Evolutionary conservation across 768 basidiomycete species (phyloP), one percentile per base, ranked within the genome.

Genomic region (Mycena filopes): DNA sequence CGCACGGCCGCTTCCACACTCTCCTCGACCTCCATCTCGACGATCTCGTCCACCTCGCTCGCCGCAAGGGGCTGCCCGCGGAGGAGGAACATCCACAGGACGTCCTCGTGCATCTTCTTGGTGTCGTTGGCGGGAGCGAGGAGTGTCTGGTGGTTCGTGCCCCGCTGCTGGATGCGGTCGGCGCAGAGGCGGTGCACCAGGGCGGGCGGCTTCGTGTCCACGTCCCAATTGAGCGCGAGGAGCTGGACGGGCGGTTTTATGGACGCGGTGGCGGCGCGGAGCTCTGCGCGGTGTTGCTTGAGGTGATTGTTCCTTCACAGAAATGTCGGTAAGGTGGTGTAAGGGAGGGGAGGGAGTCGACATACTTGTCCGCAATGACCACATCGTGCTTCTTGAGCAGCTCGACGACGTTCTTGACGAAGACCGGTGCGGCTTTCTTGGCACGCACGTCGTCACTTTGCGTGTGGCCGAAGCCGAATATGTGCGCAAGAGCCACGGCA

Each of bases 361-460:
- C 89, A 55, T 70, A 95, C 96, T 93, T 94, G 78, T 99, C 98
- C 28, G 96, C 96, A 66, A 94, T 93, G 25, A 99, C 96, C 1
- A 98, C 87, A 63, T 92, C 84, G 53, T 92, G 79, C 0, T 74
- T 81, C 56, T 84, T 74, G 26, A 98, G 80, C 1, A 92, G 82
- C 0, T 80, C 73, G 16, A 78, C 72, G 41, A 98, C 92, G 63
- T 93, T 96, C 74, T 82, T 88, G 57, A 94, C 72, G 74, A 97
- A 97, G 4, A 74, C 64, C 0, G 89, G 83, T 0, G 83, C 94
- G 1, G 91, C 53, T 74, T 90, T 95, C 80, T 95, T 98, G 36
- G 74, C 84, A 40, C 82, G 80, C 7, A 98, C 85, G 71, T 99
- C 94, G 74, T 99, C 98, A 71, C 91, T 94, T 74, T 99, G 98